phyloP scores from a whole-genome alignment of 805 yeast genomes.

The Yarrowia sp. region DNA sequence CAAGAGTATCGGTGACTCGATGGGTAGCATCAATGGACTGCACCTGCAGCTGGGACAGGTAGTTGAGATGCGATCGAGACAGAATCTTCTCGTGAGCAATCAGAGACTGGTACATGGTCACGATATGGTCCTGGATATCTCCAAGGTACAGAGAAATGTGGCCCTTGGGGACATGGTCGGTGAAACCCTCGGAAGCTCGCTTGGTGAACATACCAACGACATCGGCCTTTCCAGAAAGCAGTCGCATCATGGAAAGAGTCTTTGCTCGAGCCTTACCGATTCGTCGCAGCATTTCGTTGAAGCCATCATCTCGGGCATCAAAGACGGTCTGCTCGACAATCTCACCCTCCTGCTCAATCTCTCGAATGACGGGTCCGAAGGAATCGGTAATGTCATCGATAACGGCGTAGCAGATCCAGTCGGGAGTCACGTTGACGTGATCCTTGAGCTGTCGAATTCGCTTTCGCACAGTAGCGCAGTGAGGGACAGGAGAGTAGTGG shows the following conservation, averaged over 20 bases:
- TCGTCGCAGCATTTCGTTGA: constrained; percentile 67
- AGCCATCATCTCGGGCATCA: constrained; percentile 70
- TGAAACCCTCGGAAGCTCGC: constrained; percentile 75
- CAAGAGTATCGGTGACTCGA: constrained; percentile 79
- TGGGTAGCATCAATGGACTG: constrained; percentile 85
- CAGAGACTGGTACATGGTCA: constrained; percentile 91
- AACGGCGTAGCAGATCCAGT: constrained; percentile 66
- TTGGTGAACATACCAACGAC: constrained; percentile 95
- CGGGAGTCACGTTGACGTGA: constrained; percentile 57
- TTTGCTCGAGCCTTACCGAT: constrained; percentile 88
- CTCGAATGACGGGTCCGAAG: constrained; percentile 59
- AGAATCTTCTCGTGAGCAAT: constrained; percentile 89
- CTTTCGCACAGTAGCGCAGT: constrained; percentile 60
- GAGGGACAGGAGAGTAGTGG: constrained; percentile 58
- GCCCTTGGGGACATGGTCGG: constrained; percentile 61
- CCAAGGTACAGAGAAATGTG: constrained; percentile 91
- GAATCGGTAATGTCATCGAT: constrained; percentile 66
- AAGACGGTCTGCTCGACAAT: constrained; percentile 79
- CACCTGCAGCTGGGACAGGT: constrained; percentile 90
- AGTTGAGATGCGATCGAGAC: constrained; percentile 86
- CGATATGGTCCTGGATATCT: constrained; percentile 95
- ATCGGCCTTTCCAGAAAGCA: constrained; percentile 91
- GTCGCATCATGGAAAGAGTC: constrained; percentile 88
- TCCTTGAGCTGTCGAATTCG: constrained; percentile 63
- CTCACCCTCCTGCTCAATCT: constrained; percentile 61